These are phyloP conservation scores for Arthrinium puccinioides DNA, from an alignment of 2,329 filamentous ascomycete genomes.

Conservation along the genomic window DNA sequence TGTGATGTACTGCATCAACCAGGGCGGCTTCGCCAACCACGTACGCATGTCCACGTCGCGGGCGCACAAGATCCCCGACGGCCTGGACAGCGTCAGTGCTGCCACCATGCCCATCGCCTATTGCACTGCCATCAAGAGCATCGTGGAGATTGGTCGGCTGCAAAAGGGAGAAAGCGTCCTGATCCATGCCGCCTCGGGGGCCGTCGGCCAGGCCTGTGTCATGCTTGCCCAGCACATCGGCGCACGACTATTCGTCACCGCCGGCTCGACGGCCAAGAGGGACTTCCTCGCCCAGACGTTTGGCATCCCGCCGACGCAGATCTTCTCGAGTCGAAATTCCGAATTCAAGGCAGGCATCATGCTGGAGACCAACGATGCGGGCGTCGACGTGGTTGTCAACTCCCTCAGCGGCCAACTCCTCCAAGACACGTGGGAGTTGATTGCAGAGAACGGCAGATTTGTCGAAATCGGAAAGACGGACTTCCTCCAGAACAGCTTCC, in stretches of 20 bases:
- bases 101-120: conserved; percentile 14
- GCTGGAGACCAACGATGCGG: background rate
- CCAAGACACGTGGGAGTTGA: conserved; percentile 18
- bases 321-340: conserved; percentile 12
- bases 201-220: conserved; percentile 10
- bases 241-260: conserved; percentile 13
- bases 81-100: conserved; percentile 10
- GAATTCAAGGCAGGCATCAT: conserved; percentile 11
- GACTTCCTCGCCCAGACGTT: conserved; percentile 11
- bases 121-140: conserved; percentile 12
- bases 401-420: conserved; percentile 27
- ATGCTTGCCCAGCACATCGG: conserved; percentile 8
- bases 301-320: conserved; percentile 13
- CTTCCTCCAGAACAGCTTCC: conserved; percentile 1
- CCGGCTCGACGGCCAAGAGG: conserved; percentile 10
- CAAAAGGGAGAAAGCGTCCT: conserved; percentile 10
- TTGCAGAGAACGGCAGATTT: conserved; percentile 20
- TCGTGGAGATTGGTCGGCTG: conserved; percentile 13
- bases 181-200: conserved; percentile 10
- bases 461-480: conserved; percentile 13
- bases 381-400: conserved; percentile 30
- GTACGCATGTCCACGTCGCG: conserved; percentile 10
- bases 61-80: conserved; percentile 10
- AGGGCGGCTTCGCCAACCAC: conserved; percentile 11
- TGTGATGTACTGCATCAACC: conserved; percentile 9